These are phyloP conservation scores for Cordyceps pruinosa DNA, from an alignment of 2,329 filamentous ascomycete genomes.

Conservation along the genomic window DNA sequence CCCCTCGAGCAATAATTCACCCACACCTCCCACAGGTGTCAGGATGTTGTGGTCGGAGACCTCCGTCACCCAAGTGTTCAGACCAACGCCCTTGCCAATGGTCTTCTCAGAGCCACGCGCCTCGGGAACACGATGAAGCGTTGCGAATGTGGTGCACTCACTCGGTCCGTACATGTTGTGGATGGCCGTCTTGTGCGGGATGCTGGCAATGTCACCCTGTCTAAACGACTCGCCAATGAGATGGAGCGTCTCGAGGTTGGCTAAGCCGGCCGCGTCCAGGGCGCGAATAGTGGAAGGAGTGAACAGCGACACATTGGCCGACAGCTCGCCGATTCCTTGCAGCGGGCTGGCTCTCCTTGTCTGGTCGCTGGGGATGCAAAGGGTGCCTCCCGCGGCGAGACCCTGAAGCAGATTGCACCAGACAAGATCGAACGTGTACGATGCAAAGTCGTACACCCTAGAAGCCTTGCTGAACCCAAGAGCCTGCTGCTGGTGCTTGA, in stretches of 20 bases:
- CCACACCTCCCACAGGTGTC: conserved; percentile 14
- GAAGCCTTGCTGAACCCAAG: conserved; percentile 15
- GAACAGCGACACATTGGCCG: neutral
- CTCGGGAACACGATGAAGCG: neutral
- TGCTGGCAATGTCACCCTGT: neutral
- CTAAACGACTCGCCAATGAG: conserved; percentile 2
- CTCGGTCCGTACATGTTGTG: conserved; percentile 6
- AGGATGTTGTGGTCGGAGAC: conserved; percentile 10
- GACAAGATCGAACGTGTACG: conserved; percentile 15
- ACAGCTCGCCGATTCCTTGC: neutral
- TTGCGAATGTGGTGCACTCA: conserved; percentile 3
- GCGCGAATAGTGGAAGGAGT: conserved; percentile 1
- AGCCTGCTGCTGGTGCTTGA: conserved; percentile 14
- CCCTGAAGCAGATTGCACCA: conserved; percentile 19
- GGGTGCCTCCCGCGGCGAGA: conserved; percentile 14
- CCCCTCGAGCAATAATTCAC: conserved; percentile 18
- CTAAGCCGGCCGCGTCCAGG: neutral
- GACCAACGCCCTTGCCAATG: neutral
- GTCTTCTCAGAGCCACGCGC: neutral
- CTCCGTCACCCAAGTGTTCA: neutral
- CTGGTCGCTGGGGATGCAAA: conserved; percentile 8
- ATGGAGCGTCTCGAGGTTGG: neutral
- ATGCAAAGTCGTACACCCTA: conserved; percentile 13
- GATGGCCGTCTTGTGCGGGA: neutral
- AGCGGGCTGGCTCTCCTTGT: neutral